Evolutionary conservation across 2,329 filamentous ascomycete species (phyloP), one percentile per base, ranked within the genome.

Genomic region (Sclerotinia subarctica): DNA sequence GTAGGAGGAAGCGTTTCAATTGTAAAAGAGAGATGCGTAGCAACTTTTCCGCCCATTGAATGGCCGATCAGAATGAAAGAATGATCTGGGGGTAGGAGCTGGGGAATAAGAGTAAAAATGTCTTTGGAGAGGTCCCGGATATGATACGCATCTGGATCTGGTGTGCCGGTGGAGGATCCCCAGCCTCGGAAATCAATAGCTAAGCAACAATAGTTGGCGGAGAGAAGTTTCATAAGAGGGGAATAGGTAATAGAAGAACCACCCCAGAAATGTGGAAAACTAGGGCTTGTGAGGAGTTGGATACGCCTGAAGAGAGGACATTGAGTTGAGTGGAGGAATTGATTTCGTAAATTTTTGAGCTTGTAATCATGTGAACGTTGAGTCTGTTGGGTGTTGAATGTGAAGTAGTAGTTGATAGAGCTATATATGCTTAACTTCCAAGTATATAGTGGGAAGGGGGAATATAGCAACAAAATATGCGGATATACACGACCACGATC

Each of bases 11-110:
- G 32, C 13, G 44, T 29, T 44, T 60, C 32, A 13, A 44, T 32
- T 7, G 42, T 17, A n/a, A 46, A 58, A 38, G 64, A 35, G 32
- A 59, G 29, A 51, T 59, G 32, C 42, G 51, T 52, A 0, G 76
- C 75, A 2, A 80, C 76, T 64, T 81, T 80, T 21, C 75, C 79
- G 4, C 79, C 79, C 79, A 81, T 81, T 0, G 78, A 80, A 70
- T 80, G 77, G 2, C 78, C 78, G 49, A 80, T 68, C 3, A 80
- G 70, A 26, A 80, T 69, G 49, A 79, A 73, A 1, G 74, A 72
- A 3, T 52, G 44, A 49, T 35, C 21, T 7, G 73, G 29, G 29
- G 72, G 29, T 17, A 38, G 38, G 6, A 74, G 56, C 19, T 68
- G 47, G 0, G 68, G 56, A 24, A 80, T 64, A 3, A 77, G 70